These are phyloP conservation scores for Pelargonium cotyledonis DNA, from an alignment of 441 rosid species.

Conservation along the genomic window DNA sequence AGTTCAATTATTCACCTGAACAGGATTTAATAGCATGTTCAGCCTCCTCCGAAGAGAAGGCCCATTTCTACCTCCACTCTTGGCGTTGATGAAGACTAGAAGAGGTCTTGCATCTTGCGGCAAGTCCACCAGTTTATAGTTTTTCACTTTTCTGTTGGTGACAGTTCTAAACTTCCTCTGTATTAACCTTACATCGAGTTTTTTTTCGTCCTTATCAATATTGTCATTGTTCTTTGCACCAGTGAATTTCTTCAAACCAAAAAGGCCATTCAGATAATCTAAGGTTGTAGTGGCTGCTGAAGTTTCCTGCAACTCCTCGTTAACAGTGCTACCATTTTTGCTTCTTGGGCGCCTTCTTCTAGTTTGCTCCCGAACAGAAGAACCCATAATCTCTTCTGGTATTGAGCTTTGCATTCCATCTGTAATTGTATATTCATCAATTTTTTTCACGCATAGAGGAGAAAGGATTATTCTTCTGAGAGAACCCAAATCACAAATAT, in stretches of 20 bases:
- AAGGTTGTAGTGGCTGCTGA: constrained; percentile 14
- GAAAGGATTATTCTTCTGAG: constrained; percentile 55
- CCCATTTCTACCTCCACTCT: constrained; percentile 66
- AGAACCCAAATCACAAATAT: constrained; percentile 56
- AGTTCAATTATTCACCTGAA: constrained; percentile 37
- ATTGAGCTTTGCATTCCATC: constrained; percentile 34
- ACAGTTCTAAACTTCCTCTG: constrained; percentile 27
- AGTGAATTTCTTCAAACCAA: constrained; percentile 38
- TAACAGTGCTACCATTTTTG: constrained; percentile 35
- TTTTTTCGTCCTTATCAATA: constrained; percentile 24
- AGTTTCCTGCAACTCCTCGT: constrained; percentile 35
- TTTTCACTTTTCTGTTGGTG: constrained; percentile 28
- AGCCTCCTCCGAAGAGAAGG: constrained; percentile 54
- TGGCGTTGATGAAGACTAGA: constrained; percentile 59
- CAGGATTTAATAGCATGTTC: constrained; percentile 63
- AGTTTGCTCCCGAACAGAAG: constrained; percentile 34
- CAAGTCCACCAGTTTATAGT: constrained; percentile 38
- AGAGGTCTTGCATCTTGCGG: constrained; percentile 56
- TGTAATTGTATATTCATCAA: constrained; percentile 28
- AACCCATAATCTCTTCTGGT: constrained; percentile 28
- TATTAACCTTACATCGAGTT: constrained; percentile 26
- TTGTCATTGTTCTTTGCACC: constrained; percentile 37
- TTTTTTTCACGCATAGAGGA: constrained; percentile 48
- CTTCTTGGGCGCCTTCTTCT: constrained; percentile 41
- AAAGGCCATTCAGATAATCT: constrained; percentile 31